Evolutionary conservation across 768 basidiomycete species (phyloP), one percentile per base, ranked within the genome.

Genomic region (Lactarius tabidus): DNA sequence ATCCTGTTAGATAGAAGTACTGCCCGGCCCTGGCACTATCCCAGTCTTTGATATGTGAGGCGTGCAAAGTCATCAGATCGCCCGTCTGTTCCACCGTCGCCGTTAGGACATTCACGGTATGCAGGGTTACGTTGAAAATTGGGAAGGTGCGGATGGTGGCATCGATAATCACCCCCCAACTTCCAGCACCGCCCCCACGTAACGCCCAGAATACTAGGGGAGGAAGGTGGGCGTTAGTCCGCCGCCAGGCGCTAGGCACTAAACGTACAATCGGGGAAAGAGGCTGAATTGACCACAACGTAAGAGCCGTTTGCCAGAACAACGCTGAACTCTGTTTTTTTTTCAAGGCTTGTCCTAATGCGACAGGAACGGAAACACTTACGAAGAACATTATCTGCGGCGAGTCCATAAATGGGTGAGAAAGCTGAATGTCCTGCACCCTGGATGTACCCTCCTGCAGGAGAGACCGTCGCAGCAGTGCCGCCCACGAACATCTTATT

Each of bases 91-190:
- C 64, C 7, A 77, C 73, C 51, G 78, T 76, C n/a, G 74, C 58
- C 9, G 69, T 66, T 38, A 71, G 71, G 43, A 79, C 59, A 45
- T 69, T 69, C 8, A 70, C 72, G 51, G 72, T 71, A 36, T 73
- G 72, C 17, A 71, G 14, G 26, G 74, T 70, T 14, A 59, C 71
- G 29, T 74, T 70, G 67, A 79, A 78, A 35, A 73, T 76, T 8
- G 77, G 75, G 71, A 69, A 76, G 0, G 76, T 75, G 33, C 70
- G 71, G 70, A 77, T 68, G 7, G 77, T 79, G 0, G 75, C 75
- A 28, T 75, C 74, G 29, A 77, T 69, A 48, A 79, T 73, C n/a
- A 78, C 72, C 26, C 77, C 78, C 77, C 75, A 79, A 41, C 73
- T 75, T 10, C 78, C 78, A 15, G 61, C 65, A 4, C 68, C 66